These are phyloP conservation scores for Nicotiana undulata DNA, from an alignment of 257 asterid genomes.

Conservation along the genomic window DNA sequence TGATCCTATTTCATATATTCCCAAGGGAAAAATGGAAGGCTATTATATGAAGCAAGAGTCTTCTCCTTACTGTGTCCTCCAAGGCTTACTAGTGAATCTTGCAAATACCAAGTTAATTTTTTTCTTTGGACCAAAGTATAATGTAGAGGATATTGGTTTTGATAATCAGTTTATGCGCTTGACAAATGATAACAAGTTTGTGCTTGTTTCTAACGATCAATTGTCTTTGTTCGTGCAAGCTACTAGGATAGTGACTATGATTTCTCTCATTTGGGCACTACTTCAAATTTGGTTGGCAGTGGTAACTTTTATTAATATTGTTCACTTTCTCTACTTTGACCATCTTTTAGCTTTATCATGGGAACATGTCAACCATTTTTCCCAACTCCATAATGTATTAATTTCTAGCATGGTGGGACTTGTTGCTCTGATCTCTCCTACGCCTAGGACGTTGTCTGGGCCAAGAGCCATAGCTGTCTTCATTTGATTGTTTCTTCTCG, in stretches of 20 bases:
- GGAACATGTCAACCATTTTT: background rate
- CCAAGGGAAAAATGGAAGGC: background rate
- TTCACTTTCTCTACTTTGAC: background rate
- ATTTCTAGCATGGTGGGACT: background rate
- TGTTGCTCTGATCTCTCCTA: background rate
- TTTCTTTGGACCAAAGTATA: background rate
- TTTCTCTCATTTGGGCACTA: background rate
- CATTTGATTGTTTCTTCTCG: too few species aligned
- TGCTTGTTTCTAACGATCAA: background rate
- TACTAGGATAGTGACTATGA: background rate
- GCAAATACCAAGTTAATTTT: background rate
- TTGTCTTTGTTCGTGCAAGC: background rate
- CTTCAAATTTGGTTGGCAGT: background rate
- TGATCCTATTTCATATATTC: too few species aligned
- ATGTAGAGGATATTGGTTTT: background rate
- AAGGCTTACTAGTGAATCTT: background rate
- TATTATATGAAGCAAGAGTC: background rate
- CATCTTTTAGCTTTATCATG: background rate
- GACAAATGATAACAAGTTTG: background rate
- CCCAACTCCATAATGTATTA: background rate
- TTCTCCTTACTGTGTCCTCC: background rate
- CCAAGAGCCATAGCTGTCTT: too few species aligned
- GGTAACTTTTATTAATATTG: background rate
- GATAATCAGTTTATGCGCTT: background rate
- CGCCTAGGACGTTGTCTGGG: too few species aligned